phyloP scores from a whole-genome alignment of 140 eudicot genomes.

The Erigeron philadelphicus region DNA sequence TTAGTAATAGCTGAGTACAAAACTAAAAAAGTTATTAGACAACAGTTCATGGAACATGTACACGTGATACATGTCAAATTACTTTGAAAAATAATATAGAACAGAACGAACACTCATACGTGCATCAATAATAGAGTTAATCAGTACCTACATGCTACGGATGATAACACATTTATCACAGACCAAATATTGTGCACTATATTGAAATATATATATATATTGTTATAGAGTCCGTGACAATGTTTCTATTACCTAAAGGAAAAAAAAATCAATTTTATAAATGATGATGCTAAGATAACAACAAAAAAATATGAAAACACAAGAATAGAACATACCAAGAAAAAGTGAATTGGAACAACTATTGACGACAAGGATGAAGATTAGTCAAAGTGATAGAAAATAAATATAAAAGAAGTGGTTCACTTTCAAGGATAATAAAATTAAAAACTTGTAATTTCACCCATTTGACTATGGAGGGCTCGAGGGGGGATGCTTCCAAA shows the following conservation, averaged over 20 bases:
- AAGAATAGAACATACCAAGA: slow-evolving; percentile 12
- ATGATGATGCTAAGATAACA: neutral
- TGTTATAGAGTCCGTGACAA: slow-evolving; percentile 20
- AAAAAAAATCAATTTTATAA: slow-evolving; percentile 15
- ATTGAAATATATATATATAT: neutral
- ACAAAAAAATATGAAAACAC: slow-evolving; percentile 14
- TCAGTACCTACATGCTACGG: neutral
- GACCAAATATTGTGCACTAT: slow-evolving; percentile 2
- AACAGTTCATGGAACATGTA: neutral
- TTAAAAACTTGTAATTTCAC: slow-evolving; percentile 16
- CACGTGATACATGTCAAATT: neutral
- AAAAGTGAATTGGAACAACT: slow-evolving; percentile 7
- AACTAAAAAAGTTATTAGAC: no score
- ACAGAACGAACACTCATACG: neutral
- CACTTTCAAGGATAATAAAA: slow-evolving; percentile 19
- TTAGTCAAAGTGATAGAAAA: slow-evolving; percentile 25
- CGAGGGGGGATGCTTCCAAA: slow-evolving; percentile 68
- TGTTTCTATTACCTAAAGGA: neutral
- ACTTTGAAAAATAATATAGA: neutral
- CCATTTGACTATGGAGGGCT: slow-evolving; percentile 55
- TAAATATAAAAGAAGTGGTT: slow-evolving; percentile 3
- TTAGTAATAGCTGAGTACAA: no score
- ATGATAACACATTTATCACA: slow-evolving; percentile 18
- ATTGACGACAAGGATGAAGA: slow-evolving; percentile 26
- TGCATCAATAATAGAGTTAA: slow-evolving; percentile 6